Evolutionary conservation across 805 yeast genomes (phyloP).

Genomic region (Kluyveromyces starmeri): DNA sequence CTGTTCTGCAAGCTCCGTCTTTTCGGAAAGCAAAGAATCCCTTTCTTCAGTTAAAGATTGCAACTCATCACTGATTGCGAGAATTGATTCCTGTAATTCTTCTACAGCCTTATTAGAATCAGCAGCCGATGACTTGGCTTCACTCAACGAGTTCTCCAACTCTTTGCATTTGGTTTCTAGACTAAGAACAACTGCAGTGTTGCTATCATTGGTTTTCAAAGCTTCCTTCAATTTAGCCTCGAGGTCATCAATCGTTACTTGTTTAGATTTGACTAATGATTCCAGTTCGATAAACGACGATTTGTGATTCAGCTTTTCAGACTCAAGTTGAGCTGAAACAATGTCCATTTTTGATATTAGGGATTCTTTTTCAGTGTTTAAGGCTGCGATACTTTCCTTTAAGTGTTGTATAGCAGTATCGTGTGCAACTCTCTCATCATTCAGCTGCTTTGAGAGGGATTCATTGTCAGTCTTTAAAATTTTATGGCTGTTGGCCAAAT

Average conservation of each 20-base stretch:
- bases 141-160: conserved; percentile 2
- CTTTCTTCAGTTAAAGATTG: not conserved
- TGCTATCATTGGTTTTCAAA: conserved; percentile 6
- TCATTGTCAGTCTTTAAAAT: conserved; percentile 22
- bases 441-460: not conserved
- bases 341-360: too few species aligned
- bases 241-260: conserved; percentile 8
- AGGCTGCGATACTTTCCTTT: not conserved
- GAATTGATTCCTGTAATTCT: conserved; percentile 4
- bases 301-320: conserved; percentile 7
- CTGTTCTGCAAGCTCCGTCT: not conserved
- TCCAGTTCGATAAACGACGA: conserved; percentile 12
- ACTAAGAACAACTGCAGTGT: not conserved
- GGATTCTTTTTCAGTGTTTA: conserved; percentile 1
- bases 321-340: not conserved
- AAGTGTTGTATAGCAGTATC: conserved; percentile 9
- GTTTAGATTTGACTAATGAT: conserved; percentile 1
- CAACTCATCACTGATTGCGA: conserved; percentile 3
- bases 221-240: conserved; percentile 10
- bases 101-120: not conserved
- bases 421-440: not conserved
- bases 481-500: conserved; percentile 31
- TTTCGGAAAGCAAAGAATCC: too few species aligned
- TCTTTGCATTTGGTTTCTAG: conserved; percentile 6
- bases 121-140: not conserved